Percentiles rank a stretch among this genome's conserved stretches.
phyloP scores from a whole-genome alignment of 176 grass and related monocot genomes.

The Triticum aestivum region DNA sequence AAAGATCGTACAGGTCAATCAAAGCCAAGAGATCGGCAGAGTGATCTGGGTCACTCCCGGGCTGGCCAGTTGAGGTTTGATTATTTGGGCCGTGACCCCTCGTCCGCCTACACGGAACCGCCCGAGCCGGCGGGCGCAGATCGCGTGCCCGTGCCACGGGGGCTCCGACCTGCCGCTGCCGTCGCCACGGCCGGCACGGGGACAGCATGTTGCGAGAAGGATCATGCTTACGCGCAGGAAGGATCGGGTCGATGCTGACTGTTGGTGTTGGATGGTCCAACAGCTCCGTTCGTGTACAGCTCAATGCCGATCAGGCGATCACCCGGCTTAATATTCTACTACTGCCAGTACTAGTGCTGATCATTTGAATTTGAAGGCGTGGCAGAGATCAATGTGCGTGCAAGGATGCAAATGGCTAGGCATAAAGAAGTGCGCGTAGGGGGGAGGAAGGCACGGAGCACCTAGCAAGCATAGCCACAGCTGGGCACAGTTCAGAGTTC shows the following conservation, averaged over 20 bases:
- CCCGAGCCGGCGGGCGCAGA: background rate
- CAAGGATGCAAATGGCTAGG: background rate
- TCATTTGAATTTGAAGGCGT: background rate
- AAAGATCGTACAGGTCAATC: background rate
- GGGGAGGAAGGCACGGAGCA: background rate
- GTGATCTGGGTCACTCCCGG: background rate
- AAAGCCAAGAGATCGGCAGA: too few relatives aligned
- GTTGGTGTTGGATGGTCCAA: too few relatives aligned
- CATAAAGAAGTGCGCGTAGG: background rate
- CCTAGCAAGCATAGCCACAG: background rate
- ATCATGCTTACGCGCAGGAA: background rate
- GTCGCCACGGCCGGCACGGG: constrained; percentile 32
- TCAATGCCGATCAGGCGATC: background rate
- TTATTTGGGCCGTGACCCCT: background rate
- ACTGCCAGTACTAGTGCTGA: too few relatives aligned
- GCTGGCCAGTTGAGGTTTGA: background rate
- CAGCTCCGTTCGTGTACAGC: constrained; percentile 6
- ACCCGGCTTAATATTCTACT: background rate
- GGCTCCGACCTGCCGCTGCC: background rate
- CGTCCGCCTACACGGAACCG: background rate
- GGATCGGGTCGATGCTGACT: background rate
- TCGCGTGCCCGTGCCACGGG: background rate
- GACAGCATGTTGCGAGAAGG: background rate
- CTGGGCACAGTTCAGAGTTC: background rate
- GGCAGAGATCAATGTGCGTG: background rate